phyloP scores from a whole-genome alignment of 1,284 basidiomycete genomes.

The Cryptococcus hybrid region DNA sequence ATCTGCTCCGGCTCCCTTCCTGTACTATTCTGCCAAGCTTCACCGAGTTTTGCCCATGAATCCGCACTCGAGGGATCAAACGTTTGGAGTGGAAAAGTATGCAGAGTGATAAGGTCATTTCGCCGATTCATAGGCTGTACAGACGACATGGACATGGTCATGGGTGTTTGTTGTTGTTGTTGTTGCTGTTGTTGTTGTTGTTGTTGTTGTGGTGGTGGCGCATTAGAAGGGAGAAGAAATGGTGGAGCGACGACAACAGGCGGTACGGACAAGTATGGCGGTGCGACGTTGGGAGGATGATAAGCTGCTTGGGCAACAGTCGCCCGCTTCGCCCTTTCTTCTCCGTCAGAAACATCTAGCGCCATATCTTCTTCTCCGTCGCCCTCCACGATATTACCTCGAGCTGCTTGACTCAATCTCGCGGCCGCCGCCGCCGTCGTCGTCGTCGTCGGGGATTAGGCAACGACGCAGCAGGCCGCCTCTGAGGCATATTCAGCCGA shows the following conservation, averaged over 20 bases:
- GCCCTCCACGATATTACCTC: slow-evolving; percentile 4
- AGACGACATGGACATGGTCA: neutral
- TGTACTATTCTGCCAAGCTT: slow-evolving; percentile 34
- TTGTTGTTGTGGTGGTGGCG: too few relatives aligned
- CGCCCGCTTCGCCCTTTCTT: neutral
- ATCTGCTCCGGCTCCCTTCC: slow-evolving; percentile 41
- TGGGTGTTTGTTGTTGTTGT: neutral
- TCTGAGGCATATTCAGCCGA: too few relatives aligned
- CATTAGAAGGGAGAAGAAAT: neutral
- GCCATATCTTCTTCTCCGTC: slow-evolving; percentile 28
- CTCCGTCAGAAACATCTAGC: slow-evolving; percentile 20
- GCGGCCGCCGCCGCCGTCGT: too few relatives aligned
- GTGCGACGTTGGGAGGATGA: neutral
- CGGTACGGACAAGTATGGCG: neutral
- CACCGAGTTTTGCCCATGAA: slow-evolving; percentile 31
- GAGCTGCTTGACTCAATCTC: neutral
- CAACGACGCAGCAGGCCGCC: too few relatives aligned
- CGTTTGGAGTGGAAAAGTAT: slow-evolving; percentile 28
- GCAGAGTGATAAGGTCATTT: slow-evolving; percentile 9
- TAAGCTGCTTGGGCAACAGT: neutral
- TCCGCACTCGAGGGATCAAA: slow-evolving; percentile 38
- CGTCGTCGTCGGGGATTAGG: too few relatives aligned
- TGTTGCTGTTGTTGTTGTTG: too few relatives aligned
- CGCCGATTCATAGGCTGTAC: neutral
- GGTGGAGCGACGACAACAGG: neutral